Conservation (phyloP, 2,329 filamentous ascomycete genomes). For the Tolypocladium endophyticum region DNA sequence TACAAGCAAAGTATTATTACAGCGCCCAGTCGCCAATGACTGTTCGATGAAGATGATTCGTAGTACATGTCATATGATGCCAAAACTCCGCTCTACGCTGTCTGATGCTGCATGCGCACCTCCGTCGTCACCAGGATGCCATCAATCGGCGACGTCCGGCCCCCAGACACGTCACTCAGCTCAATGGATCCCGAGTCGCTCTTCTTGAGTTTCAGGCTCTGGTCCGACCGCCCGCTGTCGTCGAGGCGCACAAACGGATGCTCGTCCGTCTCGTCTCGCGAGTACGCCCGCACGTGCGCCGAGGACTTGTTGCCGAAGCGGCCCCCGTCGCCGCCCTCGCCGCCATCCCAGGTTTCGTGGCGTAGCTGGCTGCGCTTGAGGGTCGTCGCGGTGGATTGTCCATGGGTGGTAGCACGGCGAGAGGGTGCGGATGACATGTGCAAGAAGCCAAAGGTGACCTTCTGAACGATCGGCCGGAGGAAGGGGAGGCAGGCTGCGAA, state of each 20-base stretch:
- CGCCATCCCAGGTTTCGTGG: neutral
- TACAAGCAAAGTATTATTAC: neutral
- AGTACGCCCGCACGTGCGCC: neutral
- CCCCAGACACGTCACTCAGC: neutral
- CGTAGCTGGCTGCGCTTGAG: neutral
- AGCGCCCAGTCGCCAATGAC: neutral
- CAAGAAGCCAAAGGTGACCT: constrained; percentile 2
- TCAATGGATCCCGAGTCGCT: constrained; percentile 2
- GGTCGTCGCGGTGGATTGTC: neutral
- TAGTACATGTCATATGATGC: neutral
- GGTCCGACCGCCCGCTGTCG: neutral
- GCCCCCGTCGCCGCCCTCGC: neutral
- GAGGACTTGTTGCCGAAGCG: neutral
- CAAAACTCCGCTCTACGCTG: neutral
- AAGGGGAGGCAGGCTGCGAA: constrained; percentile 7
- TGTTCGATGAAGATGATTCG: neutral
- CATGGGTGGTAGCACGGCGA: constrained; percentile 1
- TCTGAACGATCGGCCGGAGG: constrained; percentile 4
- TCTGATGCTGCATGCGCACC: constrained; percentile 2
- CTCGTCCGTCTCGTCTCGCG: constrained; percentile 1
- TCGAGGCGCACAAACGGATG: constrained; percentile 4
- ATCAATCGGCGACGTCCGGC: neutral
- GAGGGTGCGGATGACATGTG: constrained; percentile 1
- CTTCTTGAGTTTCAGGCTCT: neutral
- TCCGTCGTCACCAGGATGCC: constrained; percentile 6